Conservation (phyloP, 2,329 filamentous ascomycete genomes). For the Nemania sp. region DNA sequence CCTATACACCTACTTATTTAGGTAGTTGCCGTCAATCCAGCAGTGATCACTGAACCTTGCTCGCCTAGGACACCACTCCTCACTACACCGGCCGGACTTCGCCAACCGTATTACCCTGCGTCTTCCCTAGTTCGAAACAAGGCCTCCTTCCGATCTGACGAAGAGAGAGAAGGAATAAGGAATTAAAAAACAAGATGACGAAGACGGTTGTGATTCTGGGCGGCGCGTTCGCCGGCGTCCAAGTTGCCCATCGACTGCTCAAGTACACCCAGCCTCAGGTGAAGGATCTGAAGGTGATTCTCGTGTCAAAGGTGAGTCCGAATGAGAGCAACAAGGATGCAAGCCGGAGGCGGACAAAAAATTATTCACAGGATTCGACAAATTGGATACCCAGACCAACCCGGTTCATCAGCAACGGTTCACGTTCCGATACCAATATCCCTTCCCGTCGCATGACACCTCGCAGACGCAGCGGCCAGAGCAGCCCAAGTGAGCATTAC, state of each 20-base stretch:
- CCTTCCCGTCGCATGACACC: background rate
- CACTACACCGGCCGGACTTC: constrained; percentile 21
- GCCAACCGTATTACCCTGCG: no score
- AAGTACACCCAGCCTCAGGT: constrained; percentile 53
- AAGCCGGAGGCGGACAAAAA: background rate
- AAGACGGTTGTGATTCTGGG: constrained; percentile 56
- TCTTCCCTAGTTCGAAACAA: background rate
- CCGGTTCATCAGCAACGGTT: background rate
- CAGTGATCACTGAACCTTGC: background rate
- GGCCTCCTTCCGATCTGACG: background rate
- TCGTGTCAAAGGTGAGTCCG: constrained; percentile 57
- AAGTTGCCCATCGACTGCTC: constrained; percentile 58
- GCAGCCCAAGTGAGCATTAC: no score
- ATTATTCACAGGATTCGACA: no score
- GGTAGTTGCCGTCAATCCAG: background rate
- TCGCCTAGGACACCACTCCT: no score
- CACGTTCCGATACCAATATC: background rate
- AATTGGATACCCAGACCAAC: background rate
- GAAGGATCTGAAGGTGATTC: constrained; percentile 56
- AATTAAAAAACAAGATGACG: constrained; percentile 1
- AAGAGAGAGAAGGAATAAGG: background rate
- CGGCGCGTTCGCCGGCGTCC: constrained; percentile 58
- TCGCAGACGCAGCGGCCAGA: no score
- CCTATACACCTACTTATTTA: background rate
- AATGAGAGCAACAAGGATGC: background rate